These are phyloP conservation scores for Phytopythium delawarense DNA, from an alignment of 352 stramenopile species.

Conservation along the genomic window DNA sequence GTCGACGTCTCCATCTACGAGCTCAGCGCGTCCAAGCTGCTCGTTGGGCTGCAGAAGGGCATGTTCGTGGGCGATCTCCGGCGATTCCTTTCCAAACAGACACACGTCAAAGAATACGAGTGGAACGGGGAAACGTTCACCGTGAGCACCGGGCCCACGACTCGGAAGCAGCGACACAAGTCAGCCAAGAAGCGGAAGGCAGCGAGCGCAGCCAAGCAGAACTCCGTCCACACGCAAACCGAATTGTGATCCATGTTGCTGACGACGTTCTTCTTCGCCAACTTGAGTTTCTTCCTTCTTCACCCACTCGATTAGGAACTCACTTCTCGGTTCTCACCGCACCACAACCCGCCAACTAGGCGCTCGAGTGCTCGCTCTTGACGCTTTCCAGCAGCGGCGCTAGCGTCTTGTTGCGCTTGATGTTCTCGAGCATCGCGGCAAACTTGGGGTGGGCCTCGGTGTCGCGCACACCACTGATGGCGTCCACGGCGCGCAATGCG, in stretches of 20 bases:
- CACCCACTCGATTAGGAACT: neutral
- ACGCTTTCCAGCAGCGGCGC: constrained; percentile 57
- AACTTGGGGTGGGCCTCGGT: constrained; percentile 74
- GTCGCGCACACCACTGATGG: constrained; percentile 67
- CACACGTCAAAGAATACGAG: constrained; percentile 55
- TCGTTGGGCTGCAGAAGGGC: constrained; percentile 64
- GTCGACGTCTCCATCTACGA: constrained; percentile 71
- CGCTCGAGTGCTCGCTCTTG: constrained; percentile 45
- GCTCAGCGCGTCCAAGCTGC: constrained; percentile 45
- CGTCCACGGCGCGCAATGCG: constrained; percentile 86
- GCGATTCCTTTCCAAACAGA: constrained; percentile 46
- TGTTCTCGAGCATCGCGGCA: constrained; percentile 46
- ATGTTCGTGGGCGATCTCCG: constrained; percentile 41
- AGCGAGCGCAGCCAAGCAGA: constrained; percentile 10
- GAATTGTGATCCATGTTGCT: constrained; percentile 26
- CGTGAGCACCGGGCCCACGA: neutral
- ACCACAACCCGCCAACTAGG: constrained; percentile 6
- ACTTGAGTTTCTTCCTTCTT: constrained; percentile 3
- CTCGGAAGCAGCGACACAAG: constrained; percentile 13
- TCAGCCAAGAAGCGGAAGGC: constrained; percentile 14
- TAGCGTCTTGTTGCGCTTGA: constrained; percentile 68
- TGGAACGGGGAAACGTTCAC: constrained; percentile 48
- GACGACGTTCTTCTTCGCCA: constrained; percentile 2
- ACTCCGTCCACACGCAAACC: constrained; percentile 9
- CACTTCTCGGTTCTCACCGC: neutral